Conservation (phyloP, 1,139 yeast genomes). For the Yamadazyma oceani region DNA sequence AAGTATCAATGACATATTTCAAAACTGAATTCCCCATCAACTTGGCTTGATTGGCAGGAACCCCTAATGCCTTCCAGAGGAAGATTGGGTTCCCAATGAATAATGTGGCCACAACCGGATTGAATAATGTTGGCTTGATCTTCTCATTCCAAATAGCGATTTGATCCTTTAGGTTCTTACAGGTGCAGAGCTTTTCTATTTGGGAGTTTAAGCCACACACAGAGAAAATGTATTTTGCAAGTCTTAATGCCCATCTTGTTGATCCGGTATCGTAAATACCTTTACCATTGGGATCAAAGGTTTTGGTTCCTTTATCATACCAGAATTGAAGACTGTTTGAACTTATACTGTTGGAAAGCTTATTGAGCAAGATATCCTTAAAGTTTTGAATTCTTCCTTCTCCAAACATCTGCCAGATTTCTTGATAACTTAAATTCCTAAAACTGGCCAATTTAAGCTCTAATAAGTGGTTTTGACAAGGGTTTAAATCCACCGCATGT, state of each 20-base stretch:
- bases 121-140: conserved; percentile 68
- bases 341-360: conserved; percentile 68
- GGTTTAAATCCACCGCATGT: conserved; percentile 84
- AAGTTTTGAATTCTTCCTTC: conserved; percentile 63
- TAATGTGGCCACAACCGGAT: conserved; percentile 64
- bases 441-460: conserved; percentile 77
- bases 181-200: conserved; percentile 56
- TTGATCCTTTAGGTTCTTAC: conserved; percentile 63
- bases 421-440: conserved; percentile 55
- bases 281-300: conserved; percentile 52
- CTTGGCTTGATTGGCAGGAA: conserved; percentile 78
- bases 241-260: conserved; percentile 79
- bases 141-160: conserved; percentile 57
- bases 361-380: conserved; percentile 43
- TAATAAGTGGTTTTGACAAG: conserved; percentile 76
- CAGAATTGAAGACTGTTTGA: conserved; percentile 82
- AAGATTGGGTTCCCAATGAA: conserved; percentile 79
- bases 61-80: conserved; percentile 86
- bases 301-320: conserved; percentile 60
- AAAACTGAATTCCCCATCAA: conserved; percentile 75
- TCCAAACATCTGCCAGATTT: conserved; percentile 76
- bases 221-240: conserved; percentile 60
- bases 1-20: conserved; percentile 71
- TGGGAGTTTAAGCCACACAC: conserved; percentile 53
- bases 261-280: conserved; percentile 79